Evolutionary conservation across 2,329 filamentous ascomycete species (phyloP).

Genomic region (Rhynchosporium secalis): DNA sequence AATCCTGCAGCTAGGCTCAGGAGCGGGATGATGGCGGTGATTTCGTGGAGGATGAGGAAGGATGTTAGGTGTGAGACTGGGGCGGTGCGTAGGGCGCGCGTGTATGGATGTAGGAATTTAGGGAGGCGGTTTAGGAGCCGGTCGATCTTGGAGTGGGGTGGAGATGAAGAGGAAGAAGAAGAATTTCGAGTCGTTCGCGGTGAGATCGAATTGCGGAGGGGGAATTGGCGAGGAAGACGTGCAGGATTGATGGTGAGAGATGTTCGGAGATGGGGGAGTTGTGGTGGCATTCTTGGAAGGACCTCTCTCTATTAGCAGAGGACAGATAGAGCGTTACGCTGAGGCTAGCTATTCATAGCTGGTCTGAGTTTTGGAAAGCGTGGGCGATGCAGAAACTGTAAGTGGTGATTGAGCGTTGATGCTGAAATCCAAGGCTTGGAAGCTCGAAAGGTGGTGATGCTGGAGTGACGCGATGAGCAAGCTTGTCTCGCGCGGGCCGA

Average conservation of each 20-base stretch:
- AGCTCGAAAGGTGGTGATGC: no score
- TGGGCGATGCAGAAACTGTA: no score
- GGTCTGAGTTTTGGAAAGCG: no score
- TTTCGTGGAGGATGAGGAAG: slow-evolving; percentile 87
- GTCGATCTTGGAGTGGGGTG: slow-evolving; percentile 19
- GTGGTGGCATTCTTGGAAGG: slow-evolving; percentile 26
- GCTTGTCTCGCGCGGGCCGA: no score
- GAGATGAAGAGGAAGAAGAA: slow-evolving; percentile 14
- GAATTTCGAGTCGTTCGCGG: slow-evolving; percentile 11
- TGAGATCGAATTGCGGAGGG: slow-evolving; percentile 4
- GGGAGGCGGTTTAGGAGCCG: slow-evolving; percentile 47
- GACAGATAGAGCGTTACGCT: no score
- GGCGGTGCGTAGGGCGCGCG: slow-evolving; percentile 68
- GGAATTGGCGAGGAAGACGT: neutral
- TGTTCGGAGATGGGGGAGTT: neutral
- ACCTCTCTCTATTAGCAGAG: neutral
- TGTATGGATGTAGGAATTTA: slow-evolving; percentile 66
- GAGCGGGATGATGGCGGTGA: slow-evolving; percentile 82
- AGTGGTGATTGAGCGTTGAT: no score
- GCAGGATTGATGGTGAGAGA: slow-evolving; percentile 3
- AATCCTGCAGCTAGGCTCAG: slow-evolving; percentile 74
- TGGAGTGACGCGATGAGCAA: no score
- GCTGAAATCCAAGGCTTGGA: no score
- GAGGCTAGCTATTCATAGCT: no score
- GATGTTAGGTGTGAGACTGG: slow-evolving; percentile 81